Evolutionary conservation across 306 rosid species (phyloP), one percentile per base, ranked within the genome.

Genomic region (Malus orientalis): DNA sequence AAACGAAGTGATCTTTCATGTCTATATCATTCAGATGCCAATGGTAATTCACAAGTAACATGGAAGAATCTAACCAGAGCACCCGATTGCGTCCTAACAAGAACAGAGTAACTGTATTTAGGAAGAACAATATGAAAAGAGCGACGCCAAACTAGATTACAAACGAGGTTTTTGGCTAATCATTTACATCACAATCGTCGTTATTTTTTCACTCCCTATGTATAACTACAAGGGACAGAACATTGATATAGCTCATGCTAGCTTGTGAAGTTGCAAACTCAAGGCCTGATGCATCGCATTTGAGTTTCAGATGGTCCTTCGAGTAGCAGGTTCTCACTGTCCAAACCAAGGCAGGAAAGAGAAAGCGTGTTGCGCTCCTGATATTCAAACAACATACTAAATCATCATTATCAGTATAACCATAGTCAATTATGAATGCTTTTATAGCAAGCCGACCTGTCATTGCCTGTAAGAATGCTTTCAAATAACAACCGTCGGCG

Each of bases 391-490:
- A 45, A 66, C 25, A 51, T 11, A 4, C 13, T 42, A 22, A 40
- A 18, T 59, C 20, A n/a, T 22, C 5, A 71, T 2, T 32, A 53
- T 3, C 55, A 15, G 55, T 40, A 36, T 36, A 6, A 1, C 40
- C 44, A 40, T 40, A 8, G 44, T 40, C 44, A 40, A 8, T 40
- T 40, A 40, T 9, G 44, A 40, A 40, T 40, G 44, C 11, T 8
- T 40, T 40, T 40, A 40, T 40, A 40, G 0, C 5, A 20, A 64
- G 62, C 22, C 19, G 53, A 51, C 70, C 23, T 51, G 55, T 12
- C 30, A 49, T 45, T 30, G 53, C 63, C 20, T 65, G 33, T n/a
- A 42, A 53, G 18, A 80, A 13, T 76, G 82, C 96, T 88, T 83
- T 62, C 27, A 45, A 75, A 36, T 63, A 76, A 54, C 67, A 62